Conservation (phyloP, 495 filamentous ascomycete species). For the Annulohypoxylon bovei region DNA sequence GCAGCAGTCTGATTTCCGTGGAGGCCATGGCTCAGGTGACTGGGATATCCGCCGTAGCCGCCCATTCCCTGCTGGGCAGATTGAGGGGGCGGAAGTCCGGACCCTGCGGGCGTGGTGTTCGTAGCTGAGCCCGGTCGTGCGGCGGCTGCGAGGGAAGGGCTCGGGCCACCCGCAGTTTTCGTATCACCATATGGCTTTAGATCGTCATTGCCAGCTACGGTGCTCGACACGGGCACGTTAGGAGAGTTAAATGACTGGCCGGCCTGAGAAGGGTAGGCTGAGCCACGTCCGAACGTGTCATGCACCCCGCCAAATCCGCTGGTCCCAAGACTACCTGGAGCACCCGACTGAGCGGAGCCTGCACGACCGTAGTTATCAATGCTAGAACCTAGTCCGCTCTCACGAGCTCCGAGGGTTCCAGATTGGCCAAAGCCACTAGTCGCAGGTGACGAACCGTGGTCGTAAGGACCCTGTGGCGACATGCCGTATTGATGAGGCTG, state of each 20-base stretch:
- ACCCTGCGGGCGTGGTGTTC: conserved; percentile 73
- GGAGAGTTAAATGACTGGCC: conserved; percentile 74
- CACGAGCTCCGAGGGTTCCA: conserved; percentile 72
- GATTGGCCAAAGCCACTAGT: conserved; percentile 76
- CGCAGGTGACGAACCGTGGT: conserved; percentile 80
- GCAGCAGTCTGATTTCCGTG: conserved; percentile 69
- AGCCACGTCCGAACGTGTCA: conserved; percentile 79
- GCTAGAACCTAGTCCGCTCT: conserved; percentile 64
- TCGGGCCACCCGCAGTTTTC: conserved; percentile 78
- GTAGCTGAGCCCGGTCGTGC: conserved; percentile 86
- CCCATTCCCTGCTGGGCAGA: conserved; percentile 68
- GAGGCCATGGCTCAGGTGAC: conserved; percentile 71
- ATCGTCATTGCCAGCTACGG: conserved; percentile 68
- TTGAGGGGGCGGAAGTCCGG: conserved; percentile 79
- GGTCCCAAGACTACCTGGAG: conserved; percentile 70
- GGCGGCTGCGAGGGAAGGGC: conserved; percentile 82
- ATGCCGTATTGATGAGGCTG: conserved; percentile 83
- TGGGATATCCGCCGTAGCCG: conserved; percentile 78
- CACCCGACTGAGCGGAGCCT: conserved; percentile 76
- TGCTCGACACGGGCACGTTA: conserved; percentile 67
- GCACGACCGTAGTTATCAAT: conserved; percentile 79
- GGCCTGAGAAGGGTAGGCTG: conserved; percentile 68
- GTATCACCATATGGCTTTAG: conserved; percentile 78
- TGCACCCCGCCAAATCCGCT: conserved; percentile 77
- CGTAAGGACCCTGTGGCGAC: conserved; percentile 75